A percentile compares a stretch with the other conserved stretches of the same genome.
phyloP scores from a whole-genome alignment of 768 basidiomycete genomes.

The Leccinum aurantiacum region DNA sequence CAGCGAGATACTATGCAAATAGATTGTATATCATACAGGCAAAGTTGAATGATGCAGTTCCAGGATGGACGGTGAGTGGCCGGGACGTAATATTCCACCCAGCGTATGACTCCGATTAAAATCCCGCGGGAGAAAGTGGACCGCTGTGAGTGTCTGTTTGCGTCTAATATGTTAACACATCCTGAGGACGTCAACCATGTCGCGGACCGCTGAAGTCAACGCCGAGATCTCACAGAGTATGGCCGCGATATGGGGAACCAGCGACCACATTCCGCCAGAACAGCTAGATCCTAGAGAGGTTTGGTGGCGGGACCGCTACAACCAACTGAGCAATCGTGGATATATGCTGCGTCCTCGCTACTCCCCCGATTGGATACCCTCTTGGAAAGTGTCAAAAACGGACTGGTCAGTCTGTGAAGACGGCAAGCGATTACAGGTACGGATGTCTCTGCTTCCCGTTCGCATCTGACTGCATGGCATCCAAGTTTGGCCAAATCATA shows the following conservation, averaged over 20 bases:
- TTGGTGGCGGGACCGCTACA: neutral
- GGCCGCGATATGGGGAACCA: no score
- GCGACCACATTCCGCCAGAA: no score
- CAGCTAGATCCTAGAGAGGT: no score
- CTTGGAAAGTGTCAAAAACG: neutral
- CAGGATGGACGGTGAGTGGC: no score
- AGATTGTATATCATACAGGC: no score
- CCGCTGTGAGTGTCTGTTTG: neutral
- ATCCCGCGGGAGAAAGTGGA: neutral
- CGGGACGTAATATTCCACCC: neutral
- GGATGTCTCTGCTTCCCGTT: neutral
- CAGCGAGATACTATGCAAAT: no score
- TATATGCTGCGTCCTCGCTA: neutral
- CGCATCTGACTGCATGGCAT: neutral
- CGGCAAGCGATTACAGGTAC: neutral
- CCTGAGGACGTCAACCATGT: neutral
- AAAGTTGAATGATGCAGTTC: no score
- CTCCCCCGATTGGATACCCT: neutral
- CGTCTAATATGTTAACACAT: no score
- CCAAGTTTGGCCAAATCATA: rapidly evolving
- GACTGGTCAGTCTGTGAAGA: neutral
- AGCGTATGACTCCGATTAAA: neutral
- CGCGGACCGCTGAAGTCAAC: neutral
- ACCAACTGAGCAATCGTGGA: neutral
- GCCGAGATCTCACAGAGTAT: no score